phyloP scores from a whole-genome alignment of 352 stramenopile genomes.

The Aphanomyces astaci region DNA sequence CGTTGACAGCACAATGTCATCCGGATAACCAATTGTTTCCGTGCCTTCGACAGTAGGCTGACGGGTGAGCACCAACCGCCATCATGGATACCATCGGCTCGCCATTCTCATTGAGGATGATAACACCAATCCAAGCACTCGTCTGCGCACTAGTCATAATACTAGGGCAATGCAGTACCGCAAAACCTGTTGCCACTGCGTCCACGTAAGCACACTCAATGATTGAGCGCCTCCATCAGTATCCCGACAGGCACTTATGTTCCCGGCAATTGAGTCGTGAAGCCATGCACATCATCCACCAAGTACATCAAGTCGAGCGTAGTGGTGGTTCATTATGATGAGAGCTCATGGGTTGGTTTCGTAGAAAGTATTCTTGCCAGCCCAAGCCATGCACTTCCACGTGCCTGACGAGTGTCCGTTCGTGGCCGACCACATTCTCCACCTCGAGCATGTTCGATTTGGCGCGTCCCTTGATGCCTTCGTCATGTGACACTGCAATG shows the following conservation, averaged over 20 bases:
- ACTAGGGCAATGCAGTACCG: background rate
- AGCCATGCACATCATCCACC: slow-evolving; percentile 16
- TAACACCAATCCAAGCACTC: no score
- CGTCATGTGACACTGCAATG: background rate
- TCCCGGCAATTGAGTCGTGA: slow-evolving; percentile 19
- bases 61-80: no score
- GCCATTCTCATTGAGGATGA: background rate
- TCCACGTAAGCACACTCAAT: background rate
- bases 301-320: background rate
- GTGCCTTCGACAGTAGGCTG: background rate
- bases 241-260: background rate
- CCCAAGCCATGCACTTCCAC: background rate
- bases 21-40: background rate
- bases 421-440: slow-evolving; percentile 4
- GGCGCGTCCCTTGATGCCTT: background rate
- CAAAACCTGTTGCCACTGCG: background rate
- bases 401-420: slow-evolving; percentile 9
- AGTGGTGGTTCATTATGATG: background rate
- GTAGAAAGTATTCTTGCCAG: slow-evolving; percentile 15
- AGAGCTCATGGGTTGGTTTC: background rate
- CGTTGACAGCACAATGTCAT: background rate
- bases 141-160: background rate
- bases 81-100: background rate
- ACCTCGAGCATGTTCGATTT: slow-evolving; percentile 3
- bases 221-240: background rate